Base-by-base conservation (phyloP, 2,329 filamentous ascomycete genomes). In the Metarhizium rileyi region DNA sequence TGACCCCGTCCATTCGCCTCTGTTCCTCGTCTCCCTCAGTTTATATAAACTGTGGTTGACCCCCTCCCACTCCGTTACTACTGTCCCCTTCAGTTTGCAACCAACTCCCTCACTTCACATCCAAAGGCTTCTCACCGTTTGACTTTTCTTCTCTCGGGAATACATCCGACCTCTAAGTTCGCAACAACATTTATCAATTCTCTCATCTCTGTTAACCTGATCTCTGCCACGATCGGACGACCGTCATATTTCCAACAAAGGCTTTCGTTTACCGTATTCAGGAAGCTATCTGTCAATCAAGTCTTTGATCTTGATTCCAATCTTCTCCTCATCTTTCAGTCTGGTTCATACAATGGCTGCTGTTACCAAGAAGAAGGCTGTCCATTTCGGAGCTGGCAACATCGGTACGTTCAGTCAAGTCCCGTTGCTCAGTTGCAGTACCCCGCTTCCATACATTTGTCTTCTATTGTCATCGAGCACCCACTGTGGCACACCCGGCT, bases 351-450 rank as follows among this genome's bases (percentile, higher is more conserved):
- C 47, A 54, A 76, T 76, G 72, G 66, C 63, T 56, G 26, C 46
- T 10, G 36, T 10, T 20, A 14, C 10, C 20, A 45, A 44, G 30
- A 82, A 81, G 67, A 88, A 85, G 66, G 87, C 87, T 58, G 80
- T 91, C 66, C 87, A 91, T 72, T 91, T 93, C 60, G 87, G 87
- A 58, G 86, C 86, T 61, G 87, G 87, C 65, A 91, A 91, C 69
- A 91, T 93, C 64, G 87, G 84, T 70, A 70, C 49, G 72, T 63
- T 36, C n/a, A n/a, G n/a, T n/a, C n/a, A n/a, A 18, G 20, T 45
- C 9, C 26, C 18, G 35, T n/a, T 14, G n/a, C 12, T 9, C 49
- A 44, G 38, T 9, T 7, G 10, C 25, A 23, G 5, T 30, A 10
- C 18, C 58, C 51, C 30, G 42, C 35, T 27, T 33, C 42, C 20